Base-by-base conservation (phyloP, 2,329 filamentous ascomycete species). In the Xylaria sp. region DNA sequence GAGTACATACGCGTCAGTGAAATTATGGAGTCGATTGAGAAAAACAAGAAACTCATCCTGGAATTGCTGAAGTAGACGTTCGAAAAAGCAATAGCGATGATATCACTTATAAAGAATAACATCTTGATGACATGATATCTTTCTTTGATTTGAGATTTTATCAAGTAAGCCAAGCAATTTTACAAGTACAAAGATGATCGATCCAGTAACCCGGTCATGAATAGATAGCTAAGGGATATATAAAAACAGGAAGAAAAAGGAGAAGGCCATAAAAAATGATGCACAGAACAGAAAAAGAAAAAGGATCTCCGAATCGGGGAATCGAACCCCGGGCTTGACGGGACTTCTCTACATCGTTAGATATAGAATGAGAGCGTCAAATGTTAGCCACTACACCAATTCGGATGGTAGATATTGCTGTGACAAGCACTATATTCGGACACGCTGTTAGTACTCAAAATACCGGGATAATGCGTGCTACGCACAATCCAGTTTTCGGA, bases 351-450 rank as follows among this genome's bases (percentile, higher is more conserved):
- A n/a, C 13, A 34, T 13, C 28, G 6, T 32, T 10, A 46, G 48
- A 32, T 18, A 28, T 20, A 25, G 8, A 28, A 23, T 77, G 76
- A 78, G 76, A 77, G 76, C 76, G 76, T 75, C 72, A 76, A 76
- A 77, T 78, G 76, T 78, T 77, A 72, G 72, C 76, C 76, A 78
- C 75, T 75, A 75, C 74, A 77, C 75, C 79, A 76, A 76, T 77
- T 78, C 76, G 76, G 76, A 78, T 67, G 4, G 5, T 23, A 4
- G 25, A 36, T 28, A 7, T 13, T 18, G 23, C 1, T 32, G 56
- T 32, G 3, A 2, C 8, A 20, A 15, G 45, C 8, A 45, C 10
- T 45, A 45, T 45, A 39, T 10, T 8, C 9, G n/a, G n/a, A n/a
- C n/a, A n/a, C n/a, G n/a, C n/a, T n/a, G n/a, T n/a, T n/a, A n/a